Conservation (phyloP, 179 eudicot genomes). For the Amaranthus tricolor region DNA sequence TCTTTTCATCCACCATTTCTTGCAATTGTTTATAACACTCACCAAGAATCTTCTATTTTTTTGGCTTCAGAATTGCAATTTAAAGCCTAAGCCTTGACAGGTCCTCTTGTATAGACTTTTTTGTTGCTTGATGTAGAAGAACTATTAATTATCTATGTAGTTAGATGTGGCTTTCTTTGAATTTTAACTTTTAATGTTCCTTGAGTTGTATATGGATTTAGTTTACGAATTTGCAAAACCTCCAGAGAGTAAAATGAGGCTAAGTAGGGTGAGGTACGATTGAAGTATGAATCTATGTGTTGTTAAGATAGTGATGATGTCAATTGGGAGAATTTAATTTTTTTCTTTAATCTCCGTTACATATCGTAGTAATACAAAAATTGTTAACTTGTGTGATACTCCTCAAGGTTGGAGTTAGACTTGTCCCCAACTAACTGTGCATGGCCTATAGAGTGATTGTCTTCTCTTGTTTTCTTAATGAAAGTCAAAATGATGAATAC, state of each 20-base stretch:
- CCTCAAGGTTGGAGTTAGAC: background rate
- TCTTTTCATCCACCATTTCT: background rate
- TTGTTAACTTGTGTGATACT: background rate
- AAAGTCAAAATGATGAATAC: background rate
- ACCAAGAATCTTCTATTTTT: background rate
- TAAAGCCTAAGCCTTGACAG: background rate
- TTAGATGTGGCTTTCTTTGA: background rate
- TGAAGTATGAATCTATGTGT: background rate
- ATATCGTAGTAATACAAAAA: background rate
- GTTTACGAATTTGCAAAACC: background rate
- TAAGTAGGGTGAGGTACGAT: background rate
- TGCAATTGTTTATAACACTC: background rate
- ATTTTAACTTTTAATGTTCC: background rate
- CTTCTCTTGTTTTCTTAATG: background rate
- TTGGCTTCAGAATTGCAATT: background rate
- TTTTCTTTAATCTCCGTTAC: background rate
- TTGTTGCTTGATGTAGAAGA: background rate
- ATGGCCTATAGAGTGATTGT: background rate
- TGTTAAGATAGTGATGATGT: background rate
- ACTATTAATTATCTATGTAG: background rate
- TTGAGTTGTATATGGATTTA: background rate
- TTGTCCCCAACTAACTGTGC: background rate
- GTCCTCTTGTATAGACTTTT: background rate
- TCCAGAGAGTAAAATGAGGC: background rate
- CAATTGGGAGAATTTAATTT: background rate